Conservation (phyloP, 148 eudicot species). For the Heliosperma pusillum region DNA sequence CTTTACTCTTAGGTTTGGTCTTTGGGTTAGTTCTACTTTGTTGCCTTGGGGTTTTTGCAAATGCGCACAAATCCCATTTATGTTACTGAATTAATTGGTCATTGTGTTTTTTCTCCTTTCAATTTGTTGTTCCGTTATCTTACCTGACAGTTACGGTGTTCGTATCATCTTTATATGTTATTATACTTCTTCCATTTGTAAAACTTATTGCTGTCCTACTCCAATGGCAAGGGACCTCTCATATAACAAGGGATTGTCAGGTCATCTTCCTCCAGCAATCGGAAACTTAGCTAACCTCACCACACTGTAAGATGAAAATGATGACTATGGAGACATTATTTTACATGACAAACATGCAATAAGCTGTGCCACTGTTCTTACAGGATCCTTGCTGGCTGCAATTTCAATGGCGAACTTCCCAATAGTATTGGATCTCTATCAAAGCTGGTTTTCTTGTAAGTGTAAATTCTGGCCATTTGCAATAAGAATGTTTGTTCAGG, state of each 20-base stretch:
- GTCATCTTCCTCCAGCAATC: slow-evolving; percentile 20
- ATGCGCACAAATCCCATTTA: too few relatives aligned
- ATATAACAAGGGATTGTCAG: slow-evolving; percentile 19
- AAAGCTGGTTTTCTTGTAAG: slow-evolving; percentile 61
- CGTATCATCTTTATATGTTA: too few relatives aligned
- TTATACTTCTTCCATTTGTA: too few relatives aligned
- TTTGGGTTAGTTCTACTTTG: too few relatives aligned
- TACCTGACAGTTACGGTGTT: too few relatives aligned
- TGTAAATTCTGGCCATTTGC: background rate
- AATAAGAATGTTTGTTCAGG: too few relatives aligned
- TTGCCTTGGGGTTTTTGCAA: too few relatives aligned
- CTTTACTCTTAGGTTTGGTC: too few relatives aligned
- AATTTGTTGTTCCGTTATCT: too few relatives aligned
- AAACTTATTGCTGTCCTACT: background rate
- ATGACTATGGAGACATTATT: background rate
- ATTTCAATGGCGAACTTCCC: slow-evolving; percentile 4
- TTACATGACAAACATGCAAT: background rate
- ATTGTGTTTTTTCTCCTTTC: too few relatives aligned
- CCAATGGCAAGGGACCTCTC: slow-evolving; percentile 22
- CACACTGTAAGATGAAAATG: slow-evolving; percentile 14
- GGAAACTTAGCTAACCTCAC: slow-evolving; percentile 23
- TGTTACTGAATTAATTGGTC: too few relatives aligned
- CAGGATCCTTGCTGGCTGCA: slow-evolving; percentile 7
- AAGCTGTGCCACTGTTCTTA: background rate
- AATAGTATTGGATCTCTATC: slow-evolving; percentile 57